Conservation (phyloP, 176 grass and related monocot genomes). For the Eleusine indica region DNA sequence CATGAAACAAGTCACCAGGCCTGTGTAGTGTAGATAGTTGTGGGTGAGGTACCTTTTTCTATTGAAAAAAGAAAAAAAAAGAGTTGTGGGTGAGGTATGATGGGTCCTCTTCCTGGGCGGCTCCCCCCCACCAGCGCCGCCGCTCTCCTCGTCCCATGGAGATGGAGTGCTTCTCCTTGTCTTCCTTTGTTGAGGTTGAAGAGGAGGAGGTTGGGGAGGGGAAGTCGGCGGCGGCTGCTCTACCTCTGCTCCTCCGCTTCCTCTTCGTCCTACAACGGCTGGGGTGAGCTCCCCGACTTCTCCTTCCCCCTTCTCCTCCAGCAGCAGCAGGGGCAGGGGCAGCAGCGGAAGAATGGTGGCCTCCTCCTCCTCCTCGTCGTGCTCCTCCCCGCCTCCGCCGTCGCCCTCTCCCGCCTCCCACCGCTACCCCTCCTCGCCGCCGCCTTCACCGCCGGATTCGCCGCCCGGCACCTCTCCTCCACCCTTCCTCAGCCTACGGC, state of each 20-base stretch:
- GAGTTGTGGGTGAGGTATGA: too few species aligned
- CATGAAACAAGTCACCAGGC: too few species aligned
- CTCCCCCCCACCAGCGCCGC: not conserved
- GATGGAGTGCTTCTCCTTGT: not conserved
- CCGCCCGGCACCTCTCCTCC: constrained; percentile 41
- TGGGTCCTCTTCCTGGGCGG: too few species aligned
- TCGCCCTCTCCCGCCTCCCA: constrained; percentile 60
- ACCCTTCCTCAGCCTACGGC: not conserved
- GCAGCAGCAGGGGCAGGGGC: not conserved
- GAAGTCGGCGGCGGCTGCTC: too few species aligned
- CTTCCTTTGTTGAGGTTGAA: not conserved
- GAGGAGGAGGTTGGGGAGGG: not conserved
- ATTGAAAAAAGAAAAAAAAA: too few species aligned
- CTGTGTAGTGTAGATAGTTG: too few species aligned
- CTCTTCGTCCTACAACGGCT: constrained; percentile 54
- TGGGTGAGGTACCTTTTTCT: too few species aligned
- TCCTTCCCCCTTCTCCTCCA: not conserved
- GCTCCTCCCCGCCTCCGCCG: constrained; percentile 22
- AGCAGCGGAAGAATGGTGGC: too few species aligned
- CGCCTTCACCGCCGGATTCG: constrained; percentile 67
- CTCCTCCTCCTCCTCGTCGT: constrained; percentile 37
- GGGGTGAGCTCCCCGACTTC: constrained; percentile 63
- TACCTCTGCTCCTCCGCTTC: not conserved
- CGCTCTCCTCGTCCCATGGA: not conserved
- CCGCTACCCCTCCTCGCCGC: constrained; percentile 56